Base-by-base conservation (phyloP, 108 stramenopile species). In the Conticribra guillardii region DNA sequence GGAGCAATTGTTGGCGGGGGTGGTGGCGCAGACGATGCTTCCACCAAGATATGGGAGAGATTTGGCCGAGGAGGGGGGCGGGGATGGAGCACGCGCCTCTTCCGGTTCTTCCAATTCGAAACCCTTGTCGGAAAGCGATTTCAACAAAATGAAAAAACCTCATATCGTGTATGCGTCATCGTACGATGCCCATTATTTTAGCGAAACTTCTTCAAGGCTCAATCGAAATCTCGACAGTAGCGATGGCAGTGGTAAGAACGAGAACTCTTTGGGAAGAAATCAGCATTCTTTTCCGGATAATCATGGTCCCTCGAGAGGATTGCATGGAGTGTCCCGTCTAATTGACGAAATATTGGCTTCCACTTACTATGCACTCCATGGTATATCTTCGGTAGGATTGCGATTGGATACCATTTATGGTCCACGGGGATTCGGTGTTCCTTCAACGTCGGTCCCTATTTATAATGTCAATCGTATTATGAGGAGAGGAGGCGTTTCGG, bases 291-390 rank as follows among this genome's bases (percentile, higher is more conserved):
- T 32, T 47, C 45, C 32, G 22, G n/a, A 18, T 49, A 9, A 41
- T 71, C 30, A 29, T 21, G 37, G 1, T 34, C 61, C 48, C 55
- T 11, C 37, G 37, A 41, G 70, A 14, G 68, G 74, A 61, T 30
- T 74, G 9, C 72, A 79, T 48, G 78, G 73, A 29, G 44, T 60
- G 7, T 74, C 73, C 18, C 67, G 67, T 33, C 63, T 79, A 0
- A 69, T 87, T n/a, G 87, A 93, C 34, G 88, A 91, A 76, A 46
- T 93, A n/a, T 26, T 93, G 51, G 85, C 82, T 14, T 82, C 85
- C 48, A 59, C 87, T 17, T 89, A 89, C 54, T 63, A 80, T 46
- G 44, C 62, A 8, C 29, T 71, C 34, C 58, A 71, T 50, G 74
- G 74, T 2, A 29, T 78, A 21, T 33, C 76, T 5, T 86, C 88